Percentiles rank a stretch among this genome's conserved stretches.
Evolutionary conservation across 768 basidiomycete genomes (phyloP).

Genomic region (Omphalotus guepiniiformis): DNA sequence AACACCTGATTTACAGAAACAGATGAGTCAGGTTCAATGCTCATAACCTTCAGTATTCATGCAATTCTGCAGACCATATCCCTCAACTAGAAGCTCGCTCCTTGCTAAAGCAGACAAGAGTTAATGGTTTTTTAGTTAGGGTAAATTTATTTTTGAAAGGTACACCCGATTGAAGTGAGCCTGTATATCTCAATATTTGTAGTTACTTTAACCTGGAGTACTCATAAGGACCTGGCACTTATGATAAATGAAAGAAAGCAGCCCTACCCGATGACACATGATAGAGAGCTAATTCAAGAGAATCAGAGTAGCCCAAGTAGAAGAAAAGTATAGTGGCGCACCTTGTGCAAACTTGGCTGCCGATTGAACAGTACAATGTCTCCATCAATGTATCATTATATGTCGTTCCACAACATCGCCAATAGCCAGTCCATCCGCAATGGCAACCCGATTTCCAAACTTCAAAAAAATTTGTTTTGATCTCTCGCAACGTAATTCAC

Average conservation of each 20-base stretch:
- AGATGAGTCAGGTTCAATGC: constrained; percentile 4
- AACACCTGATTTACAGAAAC: constrained; percentile 56
- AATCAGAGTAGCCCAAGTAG: constrained; percentile 4
- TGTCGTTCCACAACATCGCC: constrained; percentile 96
- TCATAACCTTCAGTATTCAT: constrained; percentile 98
- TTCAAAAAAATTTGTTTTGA: constrained; percentile 83
- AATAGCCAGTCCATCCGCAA: constrained; percentile 77
- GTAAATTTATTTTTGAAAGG: too few relatives aligned
- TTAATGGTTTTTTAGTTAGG: too few relatives aligned
- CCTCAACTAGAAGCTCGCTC: constrained; percentile 90
- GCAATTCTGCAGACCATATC: constrained; percentile 93
- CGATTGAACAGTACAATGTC: constrained; percentile 98
- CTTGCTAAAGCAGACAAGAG: too few relatives aligned
- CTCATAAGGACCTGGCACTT: too few relatives aligned
- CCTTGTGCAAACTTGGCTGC: constrained; percentile 97
- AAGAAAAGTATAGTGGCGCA: constrained; percentile 21
- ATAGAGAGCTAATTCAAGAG: constrained; percentile 87
- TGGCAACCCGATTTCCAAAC: constrained; percentile 75
- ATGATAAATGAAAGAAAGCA: background rate
- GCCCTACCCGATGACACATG: constrained; percentile 94
- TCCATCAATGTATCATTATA: constrained; percentile 86
- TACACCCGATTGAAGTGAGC: too few relatives aligned
- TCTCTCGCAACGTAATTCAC: constrained; percentile 90
- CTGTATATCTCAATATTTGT: too few relatives aligned
- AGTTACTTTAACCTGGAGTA: too few relatives aligned